These are phyloP conservation scores for Bryum argenteum DNA, from an alignment of 225 moss, liverwort and hornwort species.

Conservation along the genomic window DNA sequence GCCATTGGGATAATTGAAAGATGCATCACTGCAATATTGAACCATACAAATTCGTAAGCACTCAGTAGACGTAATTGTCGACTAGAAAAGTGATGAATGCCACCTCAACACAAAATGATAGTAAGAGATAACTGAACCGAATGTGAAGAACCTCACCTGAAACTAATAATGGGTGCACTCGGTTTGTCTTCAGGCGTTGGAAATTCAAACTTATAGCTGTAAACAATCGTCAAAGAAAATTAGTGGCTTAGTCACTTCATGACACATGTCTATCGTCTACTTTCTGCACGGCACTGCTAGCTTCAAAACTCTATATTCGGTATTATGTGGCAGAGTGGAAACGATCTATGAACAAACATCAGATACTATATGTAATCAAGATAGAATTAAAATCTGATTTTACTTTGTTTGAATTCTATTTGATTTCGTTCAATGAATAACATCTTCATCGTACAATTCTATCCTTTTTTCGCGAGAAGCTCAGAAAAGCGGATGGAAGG, in stretches of 20 bases:
- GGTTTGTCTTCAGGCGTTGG: conserved; percentile 98
- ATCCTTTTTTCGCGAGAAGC: too few species aligned
- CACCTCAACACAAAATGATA: neutral
- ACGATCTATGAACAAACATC: neutral
- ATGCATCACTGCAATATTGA: conserved; percentile 76
- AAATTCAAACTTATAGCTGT: conserved; percentile 98
- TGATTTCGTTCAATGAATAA: too few species aligned
- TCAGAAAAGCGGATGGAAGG: too few species aligned
- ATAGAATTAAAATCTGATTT: neutral
- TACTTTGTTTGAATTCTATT: too few species aligned
- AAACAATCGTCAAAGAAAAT: conserved; percentile 11
- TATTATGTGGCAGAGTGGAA: conserved; percentile 10
- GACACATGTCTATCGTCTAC: neutral
- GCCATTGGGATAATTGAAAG: conserved; percentile 88
- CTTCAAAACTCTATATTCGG: conserved; percentile 1
- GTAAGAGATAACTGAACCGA: conserved; percentile 3
- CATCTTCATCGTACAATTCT: too few species aligned
- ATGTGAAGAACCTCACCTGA: conserved; percentile 56
- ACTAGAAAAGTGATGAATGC: neutral
- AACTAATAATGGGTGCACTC: conserved; percentile 95
- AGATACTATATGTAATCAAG: conserved; percentile 16
- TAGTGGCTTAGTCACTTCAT: conserved; percentile 10
- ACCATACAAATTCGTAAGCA: conserved; percentile 19
- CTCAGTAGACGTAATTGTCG: neutral
- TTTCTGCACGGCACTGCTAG: neutral